Base-by-base conservation (phyloP, 1,139 yeast genomes). In the Taphrina wiesneri region DNA sequence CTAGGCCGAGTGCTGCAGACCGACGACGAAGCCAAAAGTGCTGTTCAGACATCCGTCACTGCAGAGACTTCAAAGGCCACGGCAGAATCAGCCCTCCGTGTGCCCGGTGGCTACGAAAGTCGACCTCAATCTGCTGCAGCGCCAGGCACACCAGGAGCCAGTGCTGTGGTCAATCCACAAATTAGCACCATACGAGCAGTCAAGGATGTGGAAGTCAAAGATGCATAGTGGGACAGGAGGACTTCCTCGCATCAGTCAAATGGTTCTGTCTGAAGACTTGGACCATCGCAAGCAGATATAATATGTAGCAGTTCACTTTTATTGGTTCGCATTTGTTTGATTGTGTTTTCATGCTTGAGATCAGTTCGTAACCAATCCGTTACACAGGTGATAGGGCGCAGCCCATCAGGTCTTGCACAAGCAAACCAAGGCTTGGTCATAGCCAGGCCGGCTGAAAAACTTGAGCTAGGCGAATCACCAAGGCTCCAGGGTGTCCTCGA, bases 161-260 rank as follows among this genome's bases (percentile, higher is more conserved):
- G 54, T 17, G 34, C 36, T 13, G 54, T 17, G 13, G 21, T 49
- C 19, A 49, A 49, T 49, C 36, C 54, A 11, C 54, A 49, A 28
- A 49, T 49, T 36, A 49, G 54, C 54, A 13, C 54, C 34, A 49
- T 49, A 4, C 54, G 36, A 49, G 54, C 54, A 11, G 54, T 23
- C 23, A 49, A 49, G 19, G 23, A 28, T 17, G 28, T n/a, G 3
- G 49, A 45, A 23, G 49, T 45, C 49, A 45, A 45, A n/a, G 43
- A 39, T n/a, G 43, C 43, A 39, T 39, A 30, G 34, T 30, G 9
- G 34, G 34, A 11, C 6, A 30, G 6, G 9, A 6, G 11, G 34
- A 6, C 11, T 30, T 30, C 11, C 34, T 30, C 34, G 11, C 34
- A n/a, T n/a, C n/a, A n/a, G n/a, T n/a, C n/a, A n/a, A n/a, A n/a